Evolutionary conservation across 2,329 filamentous ascomycete genomes (phyloP).

Genomic region (Botrytis squamosa): DNA sequence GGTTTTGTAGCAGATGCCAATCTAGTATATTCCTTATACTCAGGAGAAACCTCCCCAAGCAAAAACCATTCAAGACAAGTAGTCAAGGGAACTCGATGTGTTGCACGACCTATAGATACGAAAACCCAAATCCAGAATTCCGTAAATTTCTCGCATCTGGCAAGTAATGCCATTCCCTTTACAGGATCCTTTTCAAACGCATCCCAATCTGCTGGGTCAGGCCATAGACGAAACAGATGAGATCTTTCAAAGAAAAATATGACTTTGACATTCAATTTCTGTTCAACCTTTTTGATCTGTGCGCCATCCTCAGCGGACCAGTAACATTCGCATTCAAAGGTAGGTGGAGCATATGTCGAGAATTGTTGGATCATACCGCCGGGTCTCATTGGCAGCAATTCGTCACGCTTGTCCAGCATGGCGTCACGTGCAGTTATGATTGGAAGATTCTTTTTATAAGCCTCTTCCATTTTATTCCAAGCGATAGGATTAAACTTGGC

Average conservation of each 20-base stretch:
- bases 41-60: not conserved
- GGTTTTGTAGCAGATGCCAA: too few relatives aligned
- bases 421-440: too few relatives aligned
- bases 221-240: not conserved
- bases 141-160: not conserved
- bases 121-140: not conserved
- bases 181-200: not conserved
- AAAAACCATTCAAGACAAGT: not conserved
- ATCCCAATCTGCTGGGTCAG: not conserved
- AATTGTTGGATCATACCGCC: not conserved
- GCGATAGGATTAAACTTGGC: not conserved
- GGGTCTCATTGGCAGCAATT: not conserved
- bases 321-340: too few relatives aligned
- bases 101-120: rapidly evolving
- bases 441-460: too few relatives aligned
- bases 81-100: not conserved
- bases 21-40: too few relatives aligned
- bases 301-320: not conserved
- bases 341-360: not conserved
- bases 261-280: not conserved
- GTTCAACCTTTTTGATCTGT: not conserved
- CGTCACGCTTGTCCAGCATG: rapidly evolving
- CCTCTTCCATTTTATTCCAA: not conserved
- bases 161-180: not conserved
- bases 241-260: not conserved